Evolutionary conservation across 2,329 filamentous ascomycete species (phyloP), one percentile per base, ranked within the genome.

Genomic region (Thielaviopsis ethacetica): DNA sequence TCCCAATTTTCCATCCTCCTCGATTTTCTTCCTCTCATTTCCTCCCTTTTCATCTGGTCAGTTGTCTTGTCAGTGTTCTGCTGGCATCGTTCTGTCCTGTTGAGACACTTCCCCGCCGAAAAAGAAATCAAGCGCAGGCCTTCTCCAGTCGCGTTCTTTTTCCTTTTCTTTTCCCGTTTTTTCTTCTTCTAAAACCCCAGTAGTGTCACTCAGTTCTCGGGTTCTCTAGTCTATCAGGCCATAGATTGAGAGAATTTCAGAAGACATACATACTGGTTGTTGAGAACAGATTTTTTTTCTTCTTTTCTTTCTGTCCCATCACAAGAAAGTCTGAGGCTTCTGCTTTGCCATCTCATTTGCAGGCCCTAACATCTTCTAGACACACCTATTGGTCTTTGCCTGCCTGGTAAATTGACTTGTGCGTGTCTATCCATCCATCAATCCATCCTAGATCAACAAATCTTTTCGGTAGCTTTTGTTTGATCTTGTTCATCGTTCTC

Each of bases 11-110:
- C 57, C 50, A 55, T 51, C 56, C 60, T 58, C 57, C 55, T 58
- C 56, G 62, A 59, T 60, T 60, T 57, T 59, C 52, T 60, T 51
- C 44, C 30, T 41, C 19, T 54, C 27, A 56, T 58, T 59, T 53
- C 47, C 49, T 34, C 56, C 59, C 54, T 34, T 53, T 55, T 51
- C 56, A 47, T 58, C 60, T 59, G 56, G 62, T 62, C 62, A 60
- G 61, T 61, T 62, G 60, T 63, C 56, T 61, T 62, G 61, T 61
- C 61, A 58, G 62, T 63, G 47, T 60, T 54, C 53, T 58, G 56
- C 59, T 61, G 60, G 62, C 59, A 62, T 59, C 56, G 59, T 59
- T 60, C 53, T 60, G 54, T 63, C 60, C 58, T 60, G 60, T 62
- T 57, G 60, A 60, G 56, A 61, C 56, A 56, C 59, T 53, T 53